phyloP scores from a whole-genome alignment of 2,329 filamentous ascomycete genomes.

The Diplodia corticola region DNA sequence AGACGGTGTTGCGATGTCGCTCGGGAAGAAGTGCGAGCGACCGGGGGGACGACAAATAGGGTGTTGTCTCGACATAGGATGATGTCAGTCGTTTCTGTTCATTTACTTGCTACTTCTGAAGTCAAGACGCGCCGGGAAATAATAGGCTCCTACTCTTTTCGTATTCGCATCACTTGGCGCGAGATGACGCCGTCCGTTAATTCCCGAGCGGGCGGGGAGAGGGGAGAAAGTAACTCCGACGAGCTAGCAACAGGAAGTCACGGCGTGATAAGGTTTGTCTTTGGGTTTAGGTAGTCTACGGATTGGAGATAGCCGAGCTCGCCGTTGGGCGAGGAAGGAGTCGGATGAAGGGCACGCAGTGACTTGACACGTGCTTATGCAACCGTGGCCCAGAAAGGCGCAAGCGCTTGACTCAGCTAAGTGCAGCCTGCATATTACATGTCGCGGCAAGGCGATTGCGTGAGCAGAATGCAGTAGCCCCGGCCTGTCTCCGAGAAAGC shows the following conservation, averaged over 20 bases:
- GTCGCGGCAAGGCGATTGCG: neutral
- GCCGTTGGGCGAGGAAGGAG: neutral
- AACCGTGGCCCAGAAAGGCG: neutral
- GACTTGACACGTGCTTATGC: neutral
- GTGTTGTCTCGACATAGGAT: neutral
- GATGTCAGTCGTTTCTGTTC: neutral
- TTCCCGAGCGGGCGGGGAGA: neutral
- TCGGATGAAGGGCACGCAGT: neutral
- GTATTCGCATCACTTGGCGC: neutral
- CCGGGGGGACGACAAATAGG: too few species aligned
- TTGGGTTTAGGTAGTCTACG: neutral
- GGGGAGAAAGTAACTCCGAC: neutral
- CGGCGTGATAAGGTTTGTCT: neutral
- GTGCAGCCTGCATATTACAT: constrained; percentile 5
- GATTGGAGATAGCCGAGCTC: neutral
- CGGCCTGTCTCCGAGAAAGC: constrained; percentile 8
- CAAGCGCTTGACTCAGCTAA: neutral
- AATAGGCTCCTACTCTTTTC: neutral
- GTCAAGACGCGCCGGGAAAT: neutral
- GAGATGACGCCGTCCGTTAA: neutral
- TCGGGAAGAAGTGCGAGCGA: neutral
- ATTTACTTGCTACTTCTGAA: neutral
- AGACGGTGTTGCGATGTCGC: neutral
- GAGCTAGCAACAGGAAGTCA: neutral
- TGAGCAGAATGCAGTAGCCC: neutral